Conservation (phyloP, 805 yeast species). For the Candida montana region DNA sequence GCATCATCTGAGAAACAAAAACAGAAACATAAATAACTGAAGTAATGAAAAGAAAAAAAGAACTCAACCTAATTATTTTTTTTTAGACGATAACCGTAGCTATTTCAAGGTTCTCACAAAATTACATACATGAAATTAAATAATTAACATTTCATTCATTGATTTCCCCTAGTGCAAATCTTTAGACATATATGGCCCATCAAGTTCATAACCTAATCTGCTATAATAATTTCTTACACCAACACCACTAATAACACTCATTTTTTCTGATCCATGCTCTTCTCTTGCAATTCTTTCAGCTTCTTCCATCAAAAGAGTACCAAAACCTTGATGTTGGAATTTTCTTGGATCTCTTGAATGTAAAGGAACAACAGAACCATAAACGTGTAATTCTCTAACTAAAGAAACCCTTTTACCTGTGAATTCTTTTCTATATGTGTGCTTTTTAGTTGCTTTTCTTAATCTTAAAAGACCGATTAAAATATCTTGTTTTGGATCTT, state of each 20-base stretch:
- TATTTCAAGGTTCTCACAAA: too few relatives aligned
- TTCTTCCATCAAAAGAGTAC: conserved; percentile 95
- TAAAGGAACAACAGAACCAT: conserved; percentile 94
- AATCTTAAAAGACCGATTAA: conserved; percentile 85
- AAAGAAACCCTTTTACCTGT: conserved; percentile 80
- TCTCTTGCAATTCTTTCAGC: conserved; percentile 94
- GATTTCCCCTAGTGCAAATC: conserved; percentile 14
- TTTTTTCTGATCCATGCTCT: conserved; percentile 89
- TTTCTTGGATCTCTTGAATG: conserved; percentile 96
- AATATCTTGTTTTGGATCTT: conserved; percentile 95
- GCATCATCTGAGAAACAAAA: conserved; percentile 4
- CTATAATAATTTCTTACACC: conserved; percentile 97
- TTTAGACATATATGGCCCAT: conserved; percentile 98
- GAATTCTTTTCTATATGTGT: conserved; percentile 88
- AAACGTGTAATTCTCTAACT: conserved; percentile 95
- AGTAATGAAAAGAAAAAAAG: too few relatives aligned
- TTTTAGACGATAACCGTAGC: too few relatives aligned
- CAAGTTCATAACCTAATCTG: conserved; percentile 83
- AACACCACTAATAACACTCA: conserved; percentile 93
- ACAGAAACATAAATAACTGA: too few relatives aligned
- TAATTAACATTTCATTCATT: background rate
- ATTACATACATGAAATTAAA: background rate
- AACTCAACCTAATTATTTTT: too few relatives aligned
- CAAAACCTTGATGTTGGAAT: conserved; percentile 98
- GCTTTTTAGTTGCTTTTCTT: conserved; percentile 81